Base-by-base conservation (phyloP, 208 protist species). In the Crithidia bombi region DNA sequence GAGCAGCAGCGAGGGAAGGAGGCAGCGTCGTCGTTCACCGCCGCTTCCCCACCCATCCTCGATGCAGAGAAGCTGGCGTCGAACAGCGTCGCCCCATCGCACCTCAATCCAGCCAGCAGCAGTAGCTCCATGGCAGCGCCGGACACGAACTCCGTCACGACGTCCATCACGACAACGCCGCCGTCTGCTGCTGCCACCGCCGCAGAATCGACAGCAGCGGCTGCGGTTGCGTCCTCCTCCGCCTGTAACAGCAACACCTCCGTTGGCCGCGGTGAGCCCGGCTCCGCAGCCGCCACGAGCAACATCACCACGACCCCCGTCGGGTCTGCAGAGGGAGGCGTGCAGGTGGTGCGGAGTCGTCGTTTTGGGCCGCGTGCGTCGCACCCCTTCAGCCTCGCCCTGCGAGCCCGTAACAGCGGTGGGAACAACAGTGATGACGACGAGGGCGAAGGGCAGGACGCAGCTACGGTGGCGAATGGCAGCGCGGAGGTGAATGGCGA, bases 371-470 rank as follows among this genome's bases (percentile, higher is more conserved):
- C n/a, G 15, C 61, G 61, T 6, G 61, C 46, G n/a, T 66, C 61
- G 35, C 61, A 66, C 46, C 61, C 61, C 4, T 66, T 66, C 46
- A 66, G 46, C 12, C 46, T 66, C 5, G 44, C 26, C 3, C 61
- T 66, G 3, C 61, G 61, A n/a, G 17, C 28, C 9, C 61, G 61
- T n/a, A 17, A 66, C 5, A 56, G 35, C 47, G 23, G n/a, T 46
- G 11, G 14, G 3, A 54, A 46, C 46, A 39, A 44, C 61, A 44
- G 23, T 23, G 33, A 43, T 23, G 46, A 56, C 5, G 61, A 66
- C 33, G 46, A 35, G 17, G 47, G 46, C 32, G 61, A 66, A 23
- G 32, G 11, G 33, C 21, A 43, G 32, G 57, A 47, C n/a, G n/a
- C n/a, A n/a, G n/a, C n/a, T n/a, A n/a, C n/a, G n/a, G n/a, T n/a